Conservation (phyloP, 2,329 filamentous ascomycete genomes). For the Paracoccidioides brasiliensis region DNA sequence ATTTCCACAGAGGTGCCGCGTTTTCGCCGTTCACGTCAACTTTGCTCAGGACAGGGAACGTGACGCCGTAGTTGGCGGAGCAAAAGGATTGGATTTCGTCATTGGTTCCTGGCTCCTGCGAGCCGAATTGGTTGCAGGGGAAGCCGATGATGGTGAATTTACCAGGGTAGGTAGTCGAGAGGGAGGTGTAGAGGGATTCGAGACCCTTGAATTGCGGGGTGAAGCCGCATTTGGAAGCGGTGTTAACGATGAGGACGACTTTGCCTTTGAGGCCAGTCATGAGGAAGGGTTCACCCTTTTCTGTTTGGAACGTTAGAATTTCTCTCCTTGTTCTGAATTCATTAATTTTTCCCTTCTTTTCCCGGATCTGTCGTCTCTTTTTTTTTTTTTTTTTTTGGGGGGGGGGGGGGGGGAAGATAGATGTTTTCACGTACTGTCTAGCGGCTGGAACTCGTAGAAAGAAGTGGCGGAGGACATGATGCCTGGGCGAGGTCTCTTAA, state of each 20-base stretch:
- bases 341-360: too few relatives aligned
- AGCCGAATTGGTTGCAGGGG: slow-evolving; percentile 95
- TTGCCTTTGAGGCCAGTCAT: slow-evolving; percentile 70
- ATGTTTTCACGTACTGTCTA: slow-evolving; percentile 37
- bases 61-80: slow-evolving; percentile 86
- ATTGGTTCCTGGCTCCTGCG: slow-evolving; percentile 73
- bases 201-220: slow-evolving; percentile 88
- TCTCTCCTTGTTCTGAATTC: too few relatives aligned
- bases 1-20: slow-evolving; percentile 68
- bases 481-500: background rate
- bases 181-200: slow-evolving; percentile 72
- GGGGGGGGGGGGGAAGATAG: background rate
- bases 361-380: background rate
- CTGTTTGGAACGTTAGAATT: slow-evolving; percentile 28
- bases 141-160: slow-evolving; percentile 86
- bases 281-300: slow-evolving; percentile 59
- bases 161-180: slow-evolving; percentile 56
- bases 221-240: slow-evolving; percentile 96
- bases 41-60: slow-evolving; percentile 84
- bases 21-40: slow-evolving; percentile 82
- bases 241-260: slow-evolving; percentile 93
- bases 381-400: background rate
- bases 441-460: slow-evolving; percentile 48
- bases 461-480: slow-evolving; percentile 11
- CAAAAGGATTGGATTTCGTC: slow-evolving; percentile 76